Evolutionary conservation across 805 yeast species (phyloP), one percentile per base, ranked within the genome.

Genomic region (Candida oleophila): DNA sequence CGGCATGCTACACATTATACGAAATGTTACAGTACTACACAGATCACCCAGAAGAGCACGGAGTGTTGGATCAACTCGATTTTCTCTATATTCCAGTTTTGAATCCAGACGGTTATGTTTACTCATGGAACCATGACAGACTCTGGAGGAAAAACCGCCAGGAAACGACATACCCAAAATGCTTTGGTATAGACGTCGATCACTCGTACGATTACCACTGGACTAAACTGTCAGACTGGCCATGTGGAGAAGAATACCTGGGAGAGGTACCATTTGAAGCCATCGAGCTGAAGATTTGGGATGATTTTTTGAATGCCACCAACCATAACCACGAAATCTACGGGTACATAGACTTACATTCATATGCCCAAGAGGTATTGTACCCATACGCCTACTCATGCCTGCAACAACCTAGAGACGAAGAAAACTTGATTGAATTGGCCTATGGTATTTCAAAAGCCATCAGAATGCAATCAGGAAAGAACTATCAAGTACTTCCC

Each of bases 121-220:
- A 86, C 61, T 74, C 95, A 2, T 90, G 97, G 96, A 74, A 72
- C 2, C 59, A 68, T 22, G 96, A 90, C 61, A 71, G 97, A 47
- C 68, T 90, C 49, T 90, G 97, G 97, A 71, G 94, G 40, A 90
- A 90, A 59, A 90, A 89, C 64, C 75, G 96, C 50, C 97, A 90
- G 65, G 80, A 81, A 44, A 84, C 94, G 0, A 78, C 73, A 42
- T 62, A 77, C 42, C 81, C 86, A 7, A 65, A 76, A 38, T 90
- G 97, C 62, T 71, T 76, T 41, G 97, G 97, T 8, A 79, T 89
- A 34, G 96, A 90, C 62, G 83, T 90, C 47, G 96, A 89, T 60
- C 95, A 85, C 59, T 85, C 95, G 1, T 87, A 83, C 64, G 86
- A 80, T 54, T 87, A 69, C 65, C 89, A 86, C 57, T 87, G 90